Conservation (phyloP, 768 basidiomycete genomes). For the Russula virescens region DNA sequence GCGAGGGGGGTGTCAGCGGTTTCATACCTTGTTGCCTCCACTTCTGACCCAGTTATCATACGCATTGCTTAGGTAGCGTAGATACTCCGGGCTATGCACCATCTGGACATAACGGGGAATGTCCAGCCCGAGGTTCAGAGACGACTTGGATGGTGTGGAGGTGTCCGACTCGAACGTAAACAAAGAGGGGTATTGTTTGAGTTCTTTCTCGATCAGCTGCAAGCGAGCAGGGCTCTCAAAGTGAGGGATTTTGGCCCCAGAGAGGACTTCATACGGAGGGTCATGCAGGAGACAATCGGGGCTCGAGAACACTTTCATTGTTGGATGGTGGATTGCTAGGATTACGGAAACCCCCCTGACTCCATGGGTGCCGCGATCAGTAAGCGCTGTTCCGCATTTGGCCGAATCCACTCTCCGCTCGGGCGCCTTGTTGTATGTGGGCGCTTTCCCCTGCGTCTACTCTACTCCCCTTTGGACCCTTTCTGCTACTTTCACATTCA, state of each 20-base stretch:
- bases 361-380: background rate
- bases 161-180: conserved; percentile 19
- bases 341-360: no score
- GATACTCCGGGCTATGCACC: conserved; percentile 29
- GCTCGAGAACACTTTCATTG: conserved; percentile 27
- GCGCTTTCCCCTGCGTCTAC: no score
- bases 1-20: background rate
- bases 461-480: no score
- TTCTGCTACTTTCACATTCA: no score
- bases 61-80: conserved; percentile 29
- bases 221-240: conserved; percentile 31
- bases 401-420: background rate
- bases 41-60: conserved; percentile 29
- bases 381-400: background rate
- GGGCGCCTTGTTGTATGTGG: no score
- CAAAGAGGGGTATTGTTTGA: conserved; percentile 14
- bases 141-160: background rate
- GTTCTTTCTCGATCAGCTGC: conserved; percentile 25
- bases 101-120: conserved; percentile 15
- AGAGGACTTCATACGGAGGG: conserved; percentile 32
- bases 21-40: conserved; percentile 29
- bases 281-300: conserved; percentile 28
- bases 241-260: conserved; percentile 28
- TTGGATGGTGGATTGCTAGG: no score
- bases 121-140: conserved; percentile 5